Percentiles rank a stretch among this genome's conserved stretches.
These are phyloP conservation scores for Astraeus odoratus DNA, from an alignment of 768 basidiomycete genomes.

Conservation along the genomic window DNA sequence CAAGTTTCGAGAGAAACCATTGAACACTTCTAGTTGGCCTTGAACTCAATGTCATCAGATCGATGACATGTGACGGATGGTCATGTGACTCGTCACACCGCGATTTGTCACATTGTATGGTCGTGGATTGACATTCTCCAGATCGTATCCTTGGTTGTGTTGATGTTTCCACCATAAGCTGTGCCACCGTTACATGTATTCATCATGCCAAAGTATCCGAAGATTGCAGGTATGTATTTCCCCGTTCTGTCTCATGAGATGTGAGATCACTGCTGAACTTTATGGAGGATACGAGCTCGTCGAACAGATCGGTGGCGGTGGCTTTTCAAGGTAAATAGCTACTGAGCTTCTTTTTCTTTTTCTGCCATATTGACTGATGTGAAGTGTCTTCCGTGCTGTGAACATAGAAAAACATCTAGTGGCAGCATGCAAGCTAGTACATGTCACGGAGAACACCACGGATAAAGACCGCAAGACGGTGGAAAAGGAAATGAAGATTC, in stretches of 20 bases:
- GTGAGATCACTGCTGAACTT: neutral
- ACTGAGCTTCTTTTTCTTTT: neutral
- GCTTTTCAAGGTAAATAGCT: slow-evolving; percentile 66
- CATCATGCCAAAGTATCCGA: slow-evolving; percentile 28
- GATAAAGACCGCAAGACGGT: slow-evolving; percentile 69
- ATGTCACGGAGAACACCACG: slow-evolving; percentile 54
- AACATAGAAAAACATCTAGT: slow-evolving; percentile 57
- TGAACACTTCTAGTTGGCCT: too few relatives aligned
- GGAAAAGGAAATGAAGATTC: slow-evolving; percentile 90
- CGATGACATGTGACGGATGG: neutral
- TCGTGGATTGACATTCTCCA: neutral
- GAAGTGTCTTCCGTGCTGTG: slow-evolving; percentile 79
- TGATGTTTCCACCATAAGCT: too few relatives aligned
- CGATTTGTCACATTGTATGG: neutral
- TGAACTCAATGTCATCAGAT: too few relatives aligned
- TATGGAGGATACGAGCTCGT: slow-evolving; percentile 59
- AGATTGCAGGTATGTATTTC: slow-evolving; percentile 20
- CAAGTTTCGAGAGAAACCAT: too few relatives aligned
- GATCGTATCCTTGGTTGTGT: neutral
- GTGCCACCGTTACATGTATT: neutral
- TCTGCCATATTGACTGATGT: neutral
- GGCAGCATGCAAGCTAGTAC: slow-evolving; percentile 84
- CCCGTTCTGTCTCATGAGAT: neutral
- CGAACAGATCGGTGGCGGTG: slow-evolving; percentile 79
- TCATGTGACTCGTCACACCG: neutral